Percentiles rank a stretch among this genome's conserved stretches.
Conservation (phyloP, 305 asterid genomes). For the Fraxinus platypoda region DNA sequence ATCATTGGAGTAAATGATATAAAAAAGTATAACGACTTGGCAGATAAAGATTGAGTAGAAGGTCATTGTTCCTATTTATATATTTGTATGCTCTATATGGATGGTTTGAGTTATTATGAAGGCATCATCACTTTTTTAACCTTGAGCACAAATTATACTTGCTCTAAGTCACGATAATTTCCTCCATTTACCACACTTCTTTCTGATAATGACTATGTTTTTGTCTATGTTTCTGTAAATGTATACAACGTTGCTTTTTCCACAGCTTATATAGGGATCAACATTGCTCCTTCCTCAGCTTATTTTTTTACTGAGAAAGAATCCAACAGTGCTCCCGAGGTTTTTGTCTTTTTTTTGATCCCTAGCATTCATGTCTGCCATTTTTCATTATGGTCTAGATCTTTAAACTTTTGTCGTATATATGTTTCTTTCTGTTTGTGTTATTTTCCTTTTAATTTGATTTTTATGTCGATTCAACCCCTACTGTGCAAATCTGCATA, state of each 20-base stretch:
- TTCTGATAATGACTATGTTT: not conserved
- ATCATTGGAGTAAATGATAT: not conserved
- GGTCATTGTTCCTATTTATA: not conserved
- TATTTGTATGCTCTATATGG: not conserved
- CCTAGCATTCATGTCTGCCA: not conserved
- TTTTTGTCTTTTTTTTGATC: not conserved
- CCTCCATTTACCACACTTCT: not conserved
- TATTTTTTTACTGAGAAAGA: not conserved
- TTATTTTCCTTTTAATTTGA: not conserved
- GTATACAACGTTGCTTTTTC: not conserved
- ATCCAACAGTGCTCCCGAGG: not conserved
- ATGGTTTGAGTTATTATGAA: not conserved
- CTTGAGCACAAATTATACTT: not conserved
- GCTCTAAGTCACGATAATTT: not conserved
- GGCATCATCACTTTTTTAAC: not conserved
- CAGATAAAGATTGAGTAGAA: not conserved
- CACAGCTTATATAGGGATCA: not conserved
- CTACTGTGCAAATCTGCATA: not conserved
- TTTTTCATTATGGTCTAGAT: not conserved
- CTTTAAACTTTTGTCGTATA: not conserved
- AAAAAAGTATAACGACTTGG: not conserved
- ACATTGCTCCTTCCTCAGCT: not conserved
- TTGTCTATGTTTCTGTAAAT: constrained; percentile 1
- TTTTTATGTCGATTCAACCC: not conserved
- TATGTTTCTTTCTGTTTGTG: not conserved